Evolutionary conservation across 768 basidiomycete genomes (phyloP).

Genomic region (Russula dissimulans): DNA sequence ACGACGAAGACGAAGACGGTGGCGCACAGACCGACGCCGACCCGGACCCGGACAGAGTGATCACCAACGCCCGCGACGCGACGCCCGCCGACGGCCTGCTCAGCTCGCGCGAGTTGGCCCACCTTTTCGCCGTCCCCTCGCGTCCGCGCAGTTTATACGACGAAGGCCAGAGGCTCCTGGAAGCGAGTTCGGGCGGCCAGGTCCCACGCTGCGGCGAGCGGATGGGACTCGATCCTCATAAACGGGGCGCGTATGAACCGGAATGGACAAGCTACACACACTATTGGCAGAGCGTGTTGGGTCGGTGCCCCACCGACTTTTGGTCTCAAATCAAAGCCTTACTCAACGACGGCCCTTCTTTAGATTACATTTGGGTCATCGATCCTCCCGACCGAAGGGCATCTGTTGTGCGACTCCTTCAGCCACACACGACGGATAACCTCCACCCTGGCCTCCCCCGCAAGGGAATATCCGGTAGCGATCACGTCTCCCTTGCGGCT

Average conservation of each 20-base stretch:
- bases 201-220: conserved; percentile 39
- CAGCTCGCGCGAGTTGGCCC: conserved; percentile 43
- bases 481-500: conserved; percentile 74
- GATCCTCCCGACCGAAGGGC: conserved; percentile 32
- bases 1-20: conserved; percentile 29
- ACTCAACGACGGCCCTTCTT: not conserved
- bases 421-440: conserved; percentile 48
- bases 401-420: conserved; percentile 45
- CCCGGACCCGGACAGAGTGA: conserved; percentile 56
- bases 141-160: conserved; percentile 63
- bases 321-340: not conserved
- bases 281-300: conserved; percentile 76
- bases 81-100: conserved; percentile 60
- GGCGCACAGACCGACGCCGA: too few species aligned
- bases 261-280: conserved; percentile 86
- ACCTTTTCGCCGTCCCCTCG: conserved; percentile 33
- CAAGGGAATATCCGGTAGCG: conserved; percentile 70
- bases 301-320: conserved; percentile 30
- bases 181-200: not conserved
- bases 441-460: conserved; percentile 73
- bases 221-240: conserved; percentile 29
- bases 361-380: conserved; percentile 87
- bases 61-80: conserved; percentile 64
- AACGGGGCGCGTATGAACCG: conserved; percentile 60
- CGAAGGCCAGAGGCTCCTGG: conserved; percentile 31